phyloP scores from a whole-genome alignment of 805 yeast genomes.

The Yarrowia sp. region DNA sequence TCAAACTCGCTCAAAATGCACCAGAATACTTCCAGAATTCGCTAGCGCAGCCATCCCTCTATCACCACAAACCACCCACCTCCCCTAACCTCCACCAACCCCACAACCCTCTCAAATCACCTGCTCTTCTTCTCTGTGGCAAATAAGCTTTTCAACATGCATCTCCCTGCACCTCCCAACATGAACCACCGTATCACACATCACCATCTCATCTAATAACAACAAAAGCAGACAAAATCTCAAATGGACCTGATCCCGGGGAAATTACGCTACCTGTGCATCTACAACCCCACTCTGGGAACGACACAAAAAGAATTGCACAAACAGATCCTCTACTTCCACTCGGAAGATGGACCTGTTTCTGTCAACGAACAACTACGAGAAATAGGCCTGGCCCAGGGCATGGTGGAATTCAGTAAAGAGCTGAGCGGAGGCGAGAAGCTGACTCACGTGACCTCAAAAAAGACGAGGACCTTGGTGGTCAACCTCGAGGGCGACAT shows the following conservation, averaged over 20 bases:
- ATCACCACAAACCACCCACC: too few species aligned
- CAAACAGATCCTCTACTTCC: conserved; percentile 51
- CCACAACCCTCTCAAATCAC: neutral
- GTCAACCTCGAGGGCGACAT: conserved; percentile 47
- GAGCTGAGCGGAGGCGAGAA: conserved; percentile 44
- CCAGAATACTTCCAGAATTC: too few species aligned
- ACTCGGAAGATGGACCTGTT: conserved; percentile 40
- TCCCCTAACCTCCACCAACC: too few species aligned
- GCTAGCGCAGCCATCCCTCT: too few species aligned
- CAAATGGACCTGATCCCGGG: conserved; percentile 31
- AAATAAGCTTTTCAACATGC: neutral
- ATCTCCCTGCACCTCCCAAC: neutral
- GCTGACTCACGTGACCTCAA: conserved; percentile 49
- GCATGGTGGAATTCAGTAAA: conserved; percentile 47
- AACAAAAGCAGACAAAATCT: neutral
- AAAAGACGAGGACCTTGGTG: conserved; percentile 48
- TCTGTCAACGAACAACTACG: conserved; percentile 51
- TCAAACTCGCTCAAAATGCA: too few species aligned
- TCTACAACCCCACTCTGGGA: conserved; percentile 53
- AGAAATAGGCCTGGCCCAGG: conserved; percentile 56
- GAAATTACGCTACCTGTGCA: conserved; percentile 43
- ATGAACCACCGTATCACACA: neutral
- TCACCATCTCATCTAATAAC: neutral
- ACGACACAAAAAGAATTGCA: conserved; percentile 49
- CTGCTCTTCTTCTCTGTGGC: neutral